phyloP scores from a whole-genome alignment of 2,329 filamentous ascomycete genomes.

The Dothideomycetidae sp. region DNA sequence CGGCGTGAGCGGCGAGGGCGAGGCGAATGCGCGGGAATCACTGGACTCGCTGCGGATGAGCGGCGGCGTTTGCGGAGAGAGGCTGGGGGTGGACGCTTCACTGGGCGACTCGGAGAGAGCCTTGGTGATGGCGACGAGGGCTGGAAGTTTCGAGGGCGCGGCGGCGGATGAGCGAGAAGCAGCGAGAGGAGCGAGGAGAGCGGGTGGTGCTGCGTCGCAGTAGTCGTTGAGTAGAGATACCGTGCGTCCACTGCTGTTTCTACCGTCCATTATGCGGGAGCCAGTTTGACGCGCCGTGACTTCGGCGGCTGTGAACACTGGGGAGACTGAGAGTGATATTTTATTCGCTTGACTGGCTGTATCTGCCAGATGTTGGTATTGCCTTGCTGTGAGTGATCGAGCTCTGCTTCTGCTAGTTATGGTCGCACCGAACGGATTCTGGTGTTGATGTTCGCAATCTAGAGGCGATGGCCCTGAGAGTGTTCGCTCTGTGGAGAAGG shows the following conservation, averaged over 20 bases:
- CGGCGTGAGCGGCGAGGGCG: conserved; percentile 35
- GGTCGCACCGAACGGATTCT: background rate
- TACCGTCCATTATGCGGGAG: conserved; percentile 35
- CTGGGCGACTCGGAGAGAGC: conserved; percentile 27
- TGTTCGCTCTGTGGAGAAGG: background rate
- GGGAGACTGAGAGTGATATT: too few relatives aligned
- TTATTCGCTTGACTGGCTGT: too few relatives aligned
- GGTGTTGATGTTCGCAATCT: background rate
- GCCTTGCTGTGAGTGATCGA: too few relatives aligned
- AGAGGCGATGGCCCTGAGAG: too few relatives aligned
- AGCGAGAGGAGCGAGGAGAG: conserved; percentile 10
- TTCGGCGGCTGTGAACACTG: conserved; percentile 1
- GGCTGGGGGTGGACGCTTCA: conserved; percentile 30
- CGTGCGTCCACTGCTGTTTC: conserved; percentile 35
- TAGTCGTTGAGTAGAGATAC: conserved; percentile 38
- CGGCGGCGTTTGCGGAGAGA: conserved; percentile 33
- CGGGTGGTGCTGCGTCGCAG: conserved; percentile 12
- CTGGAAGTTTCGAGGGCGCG: conserved; percentile 16
- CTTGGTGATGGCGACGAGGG: conserved; percentile 16
- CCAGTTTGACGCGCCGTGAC: conserved; percentile 14
- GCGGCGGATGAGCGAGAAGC: conserved; percentile 14
- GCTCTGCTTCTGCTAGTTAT: too few relatives aligned
- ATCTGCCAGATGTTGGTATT: too few relatives aligned
- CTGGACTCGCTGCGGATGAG: conserved; percentile 33
- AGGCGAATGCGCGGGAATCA: conserved; percentile 29